Percentiles rank a stretch among this genome's conserved stretches.
Evolutionary conservation across 129 eudicot species (phyloP).

Genomic region (Tanacetum coccineum): DNA sequence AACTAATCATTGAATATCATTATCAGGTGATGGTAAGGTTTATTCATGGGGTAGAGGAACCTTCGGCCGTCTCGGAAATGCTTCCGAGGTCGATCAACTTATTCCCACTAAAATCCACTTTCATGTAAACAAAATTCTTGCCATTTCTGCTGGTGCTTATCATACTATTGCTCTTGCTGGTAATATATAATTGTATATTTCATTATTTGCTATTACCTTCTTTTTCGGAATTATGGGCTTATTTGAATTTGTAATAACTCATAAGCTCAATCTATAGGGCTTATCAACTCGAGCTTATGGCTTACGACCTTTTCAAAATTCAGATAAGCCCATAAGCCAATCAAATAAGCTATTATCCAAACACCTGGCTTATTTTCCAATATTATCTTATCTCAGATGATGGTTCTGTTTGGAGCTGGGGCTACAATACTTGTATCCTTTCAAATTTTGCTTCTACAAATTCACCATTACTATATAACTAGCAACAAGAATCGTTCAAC

Average conservation of each 20-base stretch:
- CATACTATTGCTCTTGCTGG: constrained; percentile 91
- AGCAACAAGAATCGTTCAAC: not conserved
- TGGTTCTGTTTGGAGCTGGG: constrained; percentile 97
- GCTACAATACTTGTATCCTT: constrained; percentile 86
- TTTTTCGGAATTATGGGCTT: no score
- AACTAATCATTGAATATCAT: not conserved
- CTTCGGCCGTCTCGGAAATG: constrained; percentile 85
- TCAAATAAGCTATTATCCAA: no score
- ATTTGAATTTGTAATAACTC: no score
- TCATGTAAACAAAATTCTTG: constrained; percentile 45
- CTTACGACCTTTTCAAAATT: no score
- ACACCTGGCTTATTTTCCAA: not conserved
- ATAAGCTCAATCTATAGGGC: no score
- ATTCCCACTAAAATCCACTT: constrained; percentile 44
- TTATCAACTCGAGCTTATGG: no score
- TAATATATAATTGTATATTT: constrained; percentile 27
- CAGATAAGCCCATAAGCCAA: no score
- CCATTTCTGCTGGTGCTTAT: constrained; percentile 85
- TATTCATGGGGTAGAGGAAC: constrained; percentile 97
- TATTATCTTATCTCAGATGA: constrained; percentile 59
- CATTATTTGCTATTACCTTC: no score
- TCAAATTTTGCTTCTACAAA: not conserved
- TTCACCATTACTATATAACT: not conserved
- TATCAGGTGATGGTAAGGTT: constrained; percentile 68
- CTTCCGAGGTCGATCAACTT: constrained; percentile 52